Evolutionary conservation across 164 flowering plant genomes (phyloP).

Genomic region (Brasenia schreberi): DNA sequence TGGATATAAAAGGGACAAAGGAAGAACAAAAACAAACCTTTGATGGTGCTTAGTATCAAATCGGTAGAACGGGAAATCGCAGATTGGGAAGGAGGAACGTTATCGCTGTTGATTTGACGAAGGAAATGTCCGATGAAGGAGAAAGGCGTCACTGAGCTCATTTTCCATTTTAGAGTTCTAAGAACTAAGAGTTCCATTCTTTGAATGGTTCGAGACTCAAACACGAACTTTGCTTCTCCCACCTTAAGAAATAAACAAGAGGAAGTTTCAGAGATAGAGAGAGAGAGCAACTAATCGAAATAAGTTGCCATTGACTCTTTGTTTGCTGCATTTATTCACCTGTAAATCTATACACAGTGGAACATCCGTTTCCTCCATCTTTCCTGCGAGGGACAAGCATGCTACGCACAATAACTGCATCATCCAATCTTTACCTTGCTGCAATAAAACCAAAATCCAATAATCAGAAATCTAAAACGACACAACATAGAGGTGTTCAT

Average conservation of each 20-base stretch:
- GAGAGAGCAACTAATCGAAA: not conserved
- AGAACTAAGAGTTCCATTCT: constrained; percentile 88
- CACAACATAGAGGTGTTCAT: not conserved
- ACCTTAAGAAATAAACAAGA: constrained; percentile 23
- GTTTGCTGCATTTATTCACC: constrained; percentile 26
- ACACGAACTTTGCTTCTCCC: constrained; percentile 46
- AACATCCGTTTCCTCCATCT: constrained; percentile 74
- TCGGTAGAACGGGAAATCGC: constrained; percentile 25
- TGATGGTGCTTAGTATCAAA: constrained; percentile 28
- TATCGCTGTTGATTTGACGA: constrained; percentile 28
- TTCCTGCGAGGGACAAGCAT: constrained; percentile 78
- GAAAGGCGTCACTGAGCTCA: constrained; percentile 70
- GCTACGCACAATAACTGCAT: constrained; percentile 68
- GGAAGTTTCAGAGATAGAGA: not conserved
- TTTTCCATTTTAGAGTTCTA: constrained; percentile 71
- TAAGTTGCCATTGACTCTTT: not conserved
- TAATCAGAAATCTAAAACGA: not conserved
- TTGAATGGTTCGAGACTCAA: constrained; percentile 67
- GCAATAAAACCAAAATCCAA: not conserved
- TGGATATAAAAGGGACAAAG: not conserved
- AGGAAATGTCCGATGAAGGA: constrained; percentile 59
- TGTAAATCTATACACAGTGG: constrained; percentile 64
- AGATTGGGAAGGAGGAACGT: constrained; percentile 11
- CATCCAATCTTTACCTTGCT: constrained; percentile 74
- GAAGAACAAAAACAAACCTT: constrained; percentile 19